Evolutionary conservation across 2,329 filamentous ascomycete species (phyloP), one percentile per base, ranked within the genome.

Genomic region (Chaetomium globosum): DNA sequence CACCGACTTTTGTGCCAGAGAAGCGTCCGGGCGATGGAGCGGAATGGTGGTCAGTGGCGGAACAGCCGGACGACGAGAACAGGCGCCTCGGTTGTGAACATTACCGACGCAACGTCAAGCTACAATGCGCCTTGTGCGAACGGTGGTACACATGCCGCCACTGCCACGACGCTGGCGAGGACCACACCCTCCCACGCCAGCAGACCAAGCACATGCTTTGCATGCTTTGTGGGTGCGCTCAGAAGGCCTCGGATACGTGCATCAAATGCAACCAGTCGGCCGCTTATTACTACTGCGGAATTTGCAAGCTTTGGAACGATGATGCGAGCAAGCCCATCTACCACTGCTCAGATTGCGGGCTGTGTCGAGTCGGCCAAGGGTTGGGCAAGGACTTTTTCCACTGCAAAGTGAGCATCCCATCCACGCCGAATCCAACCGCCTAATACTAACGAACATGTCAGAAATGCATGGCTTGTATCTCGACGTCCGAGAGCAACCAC

Each of bases 271-370:
- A 88, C 21, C 87, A 88, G 70, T 85, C 87, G 65, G 87, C 92
- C 7, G 93, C 94, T 13, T 90, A 90, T 73, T 98, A 98, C 77
- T 99, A 96, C 75, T 99, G 95, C 79, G 85, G 87, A 61, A 90
- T 95, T 63, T 99, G 95, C 82, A 97, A 97, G 78, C 83, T 99
- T 1, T 99, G 95, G 95, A 94, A 98, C 74, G 93, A 98, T 73
- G 91, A 97, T 71, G 86, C 88, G 62, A 89, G 87, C 70, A 97
- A 96, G 76, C 90, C 89, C 69, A 97, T 98, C 64, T 99, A 99
- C 75, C 95, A 99, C 75, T 99, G 95, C 77, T 86, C 88, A 73
- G 95, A 98, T 73, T 99, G 95, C 77, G 95, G 95, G 4, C 97
- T 99, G 67, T 99, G 95, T 75, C 86, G 95, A 65, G 89, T 93